Evolutionary conservation across 2,329 filamentous ascomycete genomes (phyloP).

Genomic region (Lasiodiplodia sp.): DNA sequence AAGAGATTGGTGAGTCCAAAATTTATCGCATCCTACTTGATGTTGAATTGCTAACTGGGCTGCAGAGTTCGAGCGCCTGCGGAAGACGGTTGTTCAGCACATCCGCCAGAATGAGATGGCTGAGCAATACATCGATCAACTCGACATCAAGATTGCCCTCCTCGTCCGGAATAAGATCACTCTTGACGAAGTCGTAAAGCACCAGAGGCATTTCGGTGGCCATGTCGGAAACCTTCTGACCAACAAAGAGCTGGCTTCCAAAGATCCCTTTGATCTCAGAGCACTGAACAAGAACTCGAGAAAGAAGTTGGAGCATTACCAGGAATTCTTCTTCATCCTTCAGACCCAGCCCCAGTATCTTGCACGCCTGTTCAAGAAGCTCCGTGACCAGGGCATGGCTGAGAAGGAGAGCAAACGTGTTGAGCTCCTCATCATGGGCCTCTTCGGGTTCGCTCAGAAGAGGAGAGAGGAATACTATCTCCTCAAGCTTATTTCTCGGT

Average conservation of each 20-base stretch:
- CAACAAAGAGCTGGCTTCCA: conserved; percentile 85
- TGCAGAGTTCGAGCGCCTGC: conserved; percentile 85
- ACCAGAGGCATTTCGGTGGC: conserved; percentile 95
- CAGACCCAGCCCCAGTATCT: conserved; percentile 97
- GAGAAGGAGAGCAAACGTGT: conserved; percentile 94
- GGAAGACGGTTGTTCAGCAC: conserved; percentile 96
- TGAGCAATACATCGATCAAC: conserved; percentile 96
- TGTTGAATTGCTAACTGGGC: not conserved
- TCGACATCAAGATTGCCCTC: conserved; percentile 98
- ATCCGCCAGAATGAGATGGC: conserved; percentile 96
- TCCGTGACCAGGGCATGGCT: conserved; percentile 82
- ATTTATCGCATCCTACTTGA: not conserved
- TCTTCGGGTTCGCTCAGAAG: conserved; percentile 98
- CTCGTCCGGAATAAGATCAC: conserved; percentile 99
- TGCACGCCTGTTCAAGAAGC: conserved; percentile 81
- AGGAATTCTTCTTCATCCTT: conserved; percentile 95
- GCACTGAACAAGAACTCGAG: conserved; percentile 96
- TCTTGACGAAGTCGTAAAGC: conserved; percentile 93
- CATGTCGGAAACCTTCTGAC: conserved; percentile 84
- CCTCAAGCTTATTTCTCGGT: conserved; percentile 82
- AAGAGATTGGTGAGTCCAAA: conserved; percentile 70
- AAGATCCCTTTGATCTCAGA: conserved; percentile 94
- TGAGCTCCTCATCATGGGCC: conserved; percentile 91
- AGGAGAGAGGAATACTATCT: conserved; percentile 96
- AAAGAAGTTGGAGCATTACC: conserved; percentile 94